A percentile compares a stretch with the other conserved stretches of the same genome.
Conservation (phyloP, 192 early-diverging fungal genomes). For the Umbelopsis sp. region DNA sequence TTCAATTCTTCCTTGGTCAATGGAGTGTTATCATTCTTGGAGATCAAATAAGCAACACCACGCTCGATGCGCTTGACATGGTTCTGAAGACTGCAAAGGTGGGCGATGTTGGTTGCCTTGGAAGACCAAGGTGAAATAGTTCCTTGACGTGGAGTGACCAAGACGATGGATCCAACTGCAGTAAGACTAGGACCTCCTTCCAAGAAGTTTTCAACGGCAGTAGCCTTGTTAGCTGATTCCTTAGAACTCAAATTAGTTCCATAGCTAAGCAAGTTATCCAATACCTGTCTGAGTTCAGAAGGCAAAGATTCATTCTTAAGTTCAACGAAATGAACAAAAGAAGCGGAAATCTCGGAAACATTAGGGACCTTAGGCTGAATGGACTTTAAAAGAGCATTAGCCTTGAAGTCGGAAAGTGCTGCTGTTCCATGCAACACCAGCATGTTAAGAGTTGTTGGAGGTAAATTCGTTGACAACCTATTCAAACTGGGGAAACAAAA, state of each 20-base stretch:
- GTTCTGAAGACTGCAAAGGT: constrained; percentile 79
- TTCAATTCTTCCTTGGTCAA: constrained; percentile 50
- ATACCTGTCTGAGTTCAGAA: constrained; percentile 42
- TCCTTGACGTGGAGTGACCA: constrained; percentile 88
- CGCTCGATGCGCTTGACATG: constrained; percentile 88
- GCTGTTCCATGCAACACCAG: constrained; percentile 84
- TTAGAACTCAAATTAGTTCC: constrained; percentile 41
- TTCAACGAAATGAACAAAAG: constrained; percentile 81
- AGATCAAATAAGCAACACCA: constrained; percentile 73
- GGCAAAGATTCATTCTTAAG: constrained; percentile 32
- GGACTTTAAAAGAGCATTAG: constrained; percentile 55
- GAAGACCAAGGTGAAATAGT: constrained; percentile 99
- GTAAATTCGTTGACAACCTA: constrained; percentile 1
- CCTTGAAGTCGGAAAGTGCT: constrained; percentile 79
- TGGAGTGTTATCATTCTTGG: constrained; percentile 37
- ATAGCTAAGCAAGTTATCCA: constrained; percentile 53
- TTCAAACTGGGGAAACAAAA: background rate
- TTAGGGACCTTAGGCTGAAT: constrained; percentile 58
- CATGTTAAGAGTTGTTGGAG: constrained; percentile 52
- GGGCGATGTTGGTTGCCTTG: constrained; percentile 98
- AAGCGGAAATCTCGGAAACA: constrained; percentile 56
- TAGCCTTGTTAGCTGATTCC: constrained; percentile 26
- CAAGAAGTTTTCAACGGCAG: constrained; percentile 22
- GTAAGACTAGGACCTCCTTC: constrained; percentile 27
- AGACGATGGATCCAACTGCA: constrained; percentile 48